Percentiles rank a stretch among this genome's conserved stretches.
Conservation (phyloP, 257 asterid genomes). For the Striga asiatica region DNA sequence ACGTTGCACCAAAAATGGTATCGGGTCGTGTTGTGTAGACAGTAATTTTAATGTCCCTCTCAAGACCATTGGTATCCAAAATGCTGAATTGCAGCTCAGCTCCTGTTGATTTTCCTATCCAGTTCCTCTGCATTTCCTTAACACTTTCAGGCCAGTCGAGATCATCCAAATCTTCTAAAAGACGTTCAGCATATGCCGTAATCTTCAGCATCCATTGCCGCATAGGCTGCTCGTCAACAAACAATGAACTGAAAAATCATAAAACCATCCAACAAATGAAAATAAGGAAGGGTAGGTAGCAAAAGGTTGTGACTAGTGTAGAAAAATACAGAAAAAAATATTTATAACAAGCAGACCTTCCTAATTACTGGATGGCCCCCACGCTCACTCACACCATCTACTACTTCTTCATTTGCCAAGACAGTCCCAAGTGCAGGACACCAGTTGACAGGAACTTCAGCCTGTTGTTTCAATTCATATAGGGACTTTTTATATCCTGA, state of each 20-base stretch:
- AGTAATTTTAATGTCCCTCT: slow-evolving; percentile 42
- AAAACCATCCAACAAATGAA: slow-evolving; percentile 56
- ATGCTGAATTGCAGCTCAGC: slow-evolving; percentile 75
- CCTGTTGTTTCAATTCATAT: slow-evolving; percentile 32
- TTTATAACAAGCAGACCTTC: slow-evolving; percentile 60
- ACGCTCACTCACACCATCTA: slow-evolving; percentile 97
- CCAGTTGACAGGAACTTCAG: slow-evolving; percentile 99
- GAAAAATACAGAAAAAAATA: neutral
- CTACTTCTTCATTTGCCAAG: slow-evolving; percentile 92
- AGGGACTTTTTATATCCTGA: slow-evolving; percentile 6
- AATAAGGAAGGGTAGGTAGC: slow-evolving; percentile 31
- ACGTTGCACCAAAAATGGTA: slow-evolving; percentile 98
- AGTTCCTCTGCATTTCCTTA: slow-evolving; percentile 98
- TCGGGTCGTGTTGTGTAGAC: slow-evolving; percentile 96
- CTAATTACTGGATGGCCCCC: slow-evolving; percentile 98
- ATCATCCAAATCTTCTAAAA: slow-evolving; percentile 86
- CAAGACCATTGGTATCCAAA: slow-evolving; percentile 30
- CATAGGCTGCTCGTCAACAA: slow-evolving; percentile 99
- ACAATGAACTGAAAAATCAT: slow-evolving; percentile 94
- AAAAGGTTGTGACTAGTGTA: slow-evolving; percentile 5
- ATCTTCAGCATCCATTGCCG: slow-evolving; percentile 99
- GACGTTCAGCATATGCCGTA: slow-evolving; percentile 98
- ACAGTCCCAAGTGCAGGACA: slow-evolving; percentile 99
- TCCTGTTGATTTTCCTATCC: slow-evolving; percentile 98
- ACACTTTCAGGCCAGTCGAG: slow-evolving; percentile 99